Evolutionary conservation across 2,329 filamentous ascomycete genomes (phyloP).

Genomic region (Pseudocercospora pini-densiflorae): DNA sequence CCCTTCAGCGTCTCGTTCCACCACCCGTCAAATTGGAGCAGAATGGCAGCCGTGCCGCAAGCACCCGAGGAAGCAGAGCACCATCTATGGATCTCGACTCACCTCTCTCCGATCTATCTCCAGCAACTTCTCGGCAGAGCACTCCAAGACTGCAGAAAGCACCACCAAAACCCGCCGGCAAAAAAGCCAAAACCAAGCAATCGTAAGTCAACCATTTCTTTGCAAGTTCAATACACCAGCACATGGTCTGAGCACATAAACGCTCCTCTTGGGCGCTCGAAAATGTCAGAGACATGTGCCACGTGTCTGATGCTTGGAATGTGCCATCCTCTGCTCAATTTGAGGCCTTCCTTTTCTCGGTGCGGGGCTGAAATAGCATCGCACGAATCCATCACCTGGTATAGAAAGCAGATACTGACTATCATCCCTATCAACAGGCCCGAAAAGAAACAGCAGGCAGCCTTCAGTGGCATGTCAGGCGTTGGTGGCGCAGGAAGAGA

Average conservation of each 20-base stretch:
- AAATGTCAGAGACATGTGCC: conserved; percentile 3
- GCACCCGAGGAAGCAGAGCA: conserved; percentile 31
- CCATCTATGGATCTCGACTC: conserved; percentile 37
- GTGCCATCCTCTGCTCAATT: conserved; percentile 14
- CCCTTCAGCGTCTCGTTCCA: conserved; percentile 26
- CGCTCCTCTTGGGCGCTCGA: not conserved
- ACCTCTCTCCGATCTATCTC: conserved; percentile 41
- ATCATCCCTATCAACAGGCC: conserved; percentile 58
- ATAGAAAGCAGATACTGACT: conserved; percentile 31
- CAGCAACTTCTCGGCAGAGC: conserved; percentile 35
- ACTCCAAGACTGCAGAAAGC: conserved; percentile 35
- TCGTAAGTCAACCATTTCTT: conserved; percentile 40
- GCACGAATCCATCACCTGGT: conserved; percentile 8
- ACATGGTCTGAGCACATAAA: not conserved
- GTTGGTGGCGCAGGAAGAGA: conserved; percentile 64
- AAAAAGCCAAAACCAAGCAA: conserved; percentile 45
- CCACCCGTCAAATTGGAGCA: conserved; percentile 31
- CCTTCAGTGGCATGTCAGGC: conserved; percentile 70
- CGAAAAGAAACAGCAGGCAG: conserved; percentile 74
- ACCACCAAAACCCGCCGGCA: conserved; percentile 33
- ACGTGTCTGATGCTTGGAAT: conserved; percentile 31
- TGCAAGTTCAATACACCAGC: conserved; percentile 2
- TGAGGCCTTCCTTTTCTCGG: conserved; percentile 17
- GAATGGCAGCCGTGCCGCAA: conserved; percentile 29
- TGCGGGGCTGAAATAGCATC: conserved; percentile 28